Evolutionary conservation across 2,329 filamentous ascomycete species (phyloP), one percentile per base, ranked within the genome.

Genomic region (Trichoderma harzianum): DNA sequence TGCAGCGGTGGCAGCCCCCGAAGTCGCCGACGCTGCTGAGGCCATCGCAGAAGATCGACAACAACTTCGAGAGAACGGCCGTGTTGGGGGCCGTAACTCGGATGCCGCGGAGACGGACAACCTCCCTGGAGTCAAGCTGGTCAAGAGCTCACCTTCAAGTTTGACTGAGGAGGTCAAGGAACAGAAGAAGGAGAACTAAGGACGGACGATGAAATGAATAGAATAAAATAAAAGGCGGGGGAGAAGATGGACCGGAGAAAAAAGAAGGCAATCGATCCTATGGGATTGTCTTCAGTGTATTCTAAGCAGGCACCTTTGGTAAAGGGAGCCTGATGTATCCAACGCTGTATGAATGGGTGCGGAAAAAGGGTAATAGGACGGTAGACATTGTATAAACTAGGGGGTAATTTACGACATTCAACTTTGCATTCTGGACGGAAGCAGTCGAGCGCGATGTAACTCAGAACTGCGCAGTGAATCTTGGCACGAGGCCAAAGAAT

Each of bases 161-260:
- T 74, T 74, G 72, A 76, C 73, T 74, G 74, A 78, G n/a, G 79
- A 81, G 70, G 79, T 78, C 7, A 78, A 77, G 7, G 74, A 74
- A 3, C 64, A 75, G 21, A 71, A 76, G 57, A 70, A 76, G 71
- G 67, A 73, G 57, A 73, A 60, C 28, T 60, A 60, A 70, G 64
- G 70, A 72, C 63, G 11, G 32, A 28, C 12, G 28, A 61, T 28
- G 16, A 32, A 60, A 18, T 24, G 14, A 66, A 71, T 58, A 63
- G 66, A 64, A 64, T 16, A 36, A 10, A 30, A 64, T 24, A 30
- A 14, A 30, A 47, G 43, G 3, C 24, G 43, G 26, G 43, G 21
- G 14, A 60, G 26, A 36, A 65, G 14, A 30, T 16, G 28, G 28
- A 63, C 11, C 11, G 30, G 24, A 60, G 43, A n/a, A 69, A 69